Percentiles rank a stretch among this genome's conserved stretches.
These are phyloP conservation scores for Gremmenia infestans DNA, from an alignment of 2,329 filamentous ascomycete species.

Conservation along the genomic window DNA sequence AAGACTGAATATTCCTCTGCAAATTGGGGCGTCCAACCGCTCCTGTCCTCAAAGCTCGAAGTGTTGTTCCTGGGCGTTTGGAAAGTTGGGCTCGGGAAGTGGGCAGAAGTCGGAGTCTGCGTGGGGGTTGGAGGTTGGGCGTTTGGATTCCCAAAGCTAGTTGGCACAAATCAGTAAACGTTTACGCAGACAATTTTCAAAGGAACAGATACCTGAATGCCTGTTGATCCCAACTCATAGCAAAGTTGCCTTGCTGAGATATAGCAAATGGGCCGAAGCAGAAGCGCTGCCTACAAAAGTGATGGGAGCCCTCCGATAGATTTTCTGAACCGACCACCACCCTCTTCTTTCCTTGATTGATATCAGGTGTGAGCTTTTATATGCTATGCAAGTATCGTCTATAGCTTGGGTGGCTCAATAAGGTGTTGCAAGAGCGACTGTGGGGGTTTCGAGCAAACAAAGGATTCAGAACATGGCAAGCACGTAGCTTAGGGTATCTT, in stretches of 20 bases:
- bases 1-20: conserved; percentile 63
- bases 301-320: conserved; percentile 2
- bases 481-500: conserved; percentile 2
- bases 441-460: conserved; percentile 8
- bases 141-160: conserved; percentile 60
- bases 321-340: conserved; percentile 15
- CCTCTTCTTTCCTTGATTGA: conserved; percentile 6
- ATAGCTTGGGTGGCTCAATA: conserved; percentile 5
- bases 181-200: neutral
- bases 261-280: conserved; percentile 15
- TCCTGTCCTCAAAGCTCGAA: conserved; percentile 43
- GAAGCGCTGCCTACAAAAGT: conserved; percentile 18
- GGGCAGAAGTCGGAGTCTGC: conserved; percentile 50
- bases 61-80: conserved; percentile 50
- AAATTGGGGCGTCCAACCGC: conserved; percentile 56
- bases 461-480: conserved; percentile 19
- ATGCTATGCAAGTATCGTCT: conserved; percentile 1
- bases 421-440: conserved; percentile 5
- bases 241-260: conserved; percentile 34
- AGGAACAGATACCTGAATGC: conserved; percentile 45
- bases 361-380: neutral
- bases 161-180: conserved; percentile 33
- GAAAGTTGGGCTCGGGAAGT: conserved; percentile 51
- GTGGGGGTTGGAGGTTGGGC: conserved; percentile 55
- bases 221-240: conserved; percentile 60